Evolutionary conservation across 768 basidiomycete genomes (phyloP).

Genomic region (Boletus subparvulus): DNA sequence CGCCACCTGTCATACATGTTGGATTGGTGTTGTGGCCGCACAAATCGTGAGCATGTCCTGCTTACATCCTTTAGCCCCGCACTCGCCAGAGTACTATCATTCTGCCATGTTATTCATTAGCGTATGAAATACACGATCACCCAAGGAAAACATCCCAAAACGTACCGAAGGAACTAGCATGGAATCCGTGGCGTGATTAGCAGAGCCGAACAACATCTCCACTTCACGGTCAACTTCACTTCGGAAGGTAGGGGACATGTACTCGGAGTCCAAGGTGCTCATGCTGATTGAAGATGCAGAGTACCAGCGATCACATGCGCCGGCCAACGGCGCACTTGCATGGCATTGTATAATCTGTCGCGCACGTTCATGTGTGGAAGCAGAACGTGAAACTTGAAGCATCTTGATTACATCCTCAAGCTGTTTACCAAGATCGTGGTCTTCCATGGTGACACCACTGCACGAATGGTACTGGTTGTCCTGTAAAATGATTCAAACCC

Average conservation of each 20-base stretch:
- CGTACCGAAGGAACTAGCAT: neutral
- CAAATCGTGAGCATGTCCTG: too few relatives aligned
- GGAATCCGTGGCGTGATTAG: neutral
- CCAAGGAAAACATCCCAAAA: too few relatives aligned
- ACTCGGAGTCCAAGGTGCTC: too few relatives aligned
- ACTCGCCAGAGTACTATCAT: neutral
- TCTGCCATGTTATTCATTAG: neutral
- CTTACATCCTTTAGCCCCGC: neutral
- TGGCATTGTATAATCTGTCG: too few relatives aligned
- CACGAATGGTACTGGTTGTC: too few relatives aligned
- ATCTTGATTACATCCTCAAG: neutral
- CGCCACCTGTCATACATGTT: too few relatives aligned
- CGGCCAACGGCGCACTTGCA: neutral
- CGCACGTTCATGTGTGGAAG: neutral
- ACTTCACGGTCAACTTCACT: neutral
- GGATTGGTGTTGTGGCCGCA: too few relatives aligned
- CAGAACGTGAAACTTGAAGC: neutral
- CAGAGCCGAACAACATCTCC: neutral
- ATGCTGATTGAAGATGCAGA: neutral
- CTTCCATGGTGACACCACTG: neutral
- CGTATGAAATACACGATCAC: neutral
- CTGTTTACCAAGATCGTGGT: neutral
- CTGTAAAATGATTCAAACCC: neutral
- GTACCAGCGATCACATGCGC: too few relatives aligned
- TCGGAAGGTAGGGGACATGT: neutral